These are phyloP conservation scores for Pichia sp. DNA, from an alignment of 1,139 yeast genomes.

Conservation along the genomic window DNA sequence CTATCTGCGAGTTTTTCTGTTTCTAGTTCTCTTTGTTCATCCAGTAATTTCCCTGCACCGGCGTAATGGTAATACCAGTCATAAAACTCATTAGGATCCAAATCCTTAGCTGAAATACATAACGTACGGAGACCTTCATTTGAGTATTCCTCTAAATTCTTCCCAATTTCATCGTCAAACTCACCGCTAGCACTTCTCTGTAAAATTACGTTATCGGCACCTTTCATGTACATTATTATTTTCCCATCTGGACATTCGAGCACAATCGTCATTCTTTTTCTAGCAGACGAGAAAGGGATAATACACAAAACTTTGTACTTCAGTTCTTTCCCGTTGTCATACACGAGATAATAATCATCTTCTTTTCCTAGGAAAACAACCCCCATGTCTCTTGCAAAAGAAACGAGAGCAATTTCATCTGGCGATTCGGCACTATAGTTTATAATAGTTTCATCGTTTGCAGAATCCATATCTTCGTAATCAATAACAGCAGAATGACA, in stretches of 20 bases:
- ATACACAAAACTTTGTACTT: constrained; percentile 45
- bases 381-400: constrained; percentile 56
- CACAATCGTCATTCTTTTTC: constrained; percentile 59
- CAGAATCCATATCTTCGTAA: constrained; percentile 20
- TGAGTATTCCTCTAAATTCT: constrained; percentile 47
- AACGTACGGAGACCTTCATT: constrained; percentile 56
- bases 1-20: constrained; percentile 74
- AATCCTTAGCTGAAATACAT: constrained; percentile 44
- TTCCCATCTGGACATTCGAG: constrained; percentile 41
- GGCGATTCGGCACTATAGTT: constrained; percentile 58
- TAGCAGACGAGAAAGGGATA: constrained; percentile 51
- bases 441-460: constrained; percentile 36
- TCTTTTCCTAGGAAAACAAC: constrained; percentile 46
- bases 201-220: constrained; percentile 54
- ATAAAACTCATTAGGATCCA: constrained; percentile 30
- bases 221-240: constrained; percentile 41
- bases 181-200: constrained; percentile 25
- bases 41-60: constrained; percentile 46
- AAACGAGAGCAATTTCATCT: constrained; percentile 61
- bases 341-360: constrained; percentile 31
- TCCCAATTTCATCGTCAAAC: constrained; percentile 24
- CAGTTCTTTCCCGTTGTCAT: constrained; percentile 15
- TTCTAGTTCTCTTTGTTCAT: constrained; percentile 64
- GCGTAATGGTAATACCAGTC: constrained; percentile 42
- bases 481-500: constrained; percentile 62